phyloP scores from a whole-genome alignment of 208 protist species.

The Leptomonas pyrrhocoris region DNA sequence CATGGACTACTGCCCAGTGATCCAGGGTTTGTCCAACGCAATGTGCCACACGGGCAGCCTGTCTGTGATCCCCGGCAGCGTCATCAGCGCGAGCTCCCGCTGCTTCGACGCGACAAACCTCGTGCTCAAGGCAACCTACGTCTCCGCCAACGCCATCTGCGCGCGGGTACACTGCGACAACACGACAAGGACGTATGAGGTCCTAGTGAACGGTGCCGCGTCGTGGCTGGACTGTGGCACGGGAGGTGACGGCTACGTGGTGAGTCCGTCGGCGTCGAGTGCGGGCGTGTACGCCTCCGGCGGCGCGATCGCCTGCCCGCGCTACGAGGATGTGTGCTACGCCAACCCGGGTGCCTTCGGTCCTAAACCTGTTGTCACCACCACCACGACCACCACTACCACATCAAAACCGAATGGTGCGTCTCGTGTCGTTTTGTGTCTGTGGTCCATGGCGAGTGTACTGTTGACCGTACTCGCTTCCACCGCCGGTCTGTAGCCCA shows the following conservation, averaged over 20 bases:
- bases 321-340: slow-evolving; percentile 47
- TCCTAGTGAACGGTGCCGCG: slow-evolving; percentile 23
- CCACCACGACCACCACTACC: neutral
- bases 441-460: neutral
- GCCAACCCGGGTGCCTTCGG: slow-evolving; percentile 10
- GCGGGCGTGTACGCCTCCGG: slow-evolving; percentile 5
- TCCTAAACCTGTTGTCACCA: neutral
- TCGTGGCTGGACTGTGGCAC: slow-evolving; percentile 20
- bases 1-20: slow-evolving; percentile 66
- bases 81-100: neutral
- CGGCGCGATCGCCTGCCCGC: slow-evolving; percentile 44
- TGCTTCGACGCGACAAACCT: slow-evolving; percentile 13
- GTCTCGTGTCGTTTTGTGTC: too few species aligned
- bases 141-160: slow-evolving; percentile 13
- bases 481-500: too few species aligned
- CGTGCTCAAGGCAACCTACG: slow-evolving; percentile 4
- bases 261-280: slow-evolving; percentile 13
- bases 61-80: slow-evolving; percentile 22
- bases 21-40: slow-evolving; percentile 30
- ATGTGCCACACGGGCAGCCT: slow-evolving; percentile 16
- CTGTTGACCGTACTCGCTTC: neutral
- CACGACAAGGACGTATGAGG: slow-evolving; percentile 16
- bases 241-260: slow-evolving; percentile 9
- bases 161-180: slow-evolving; percentile 31
- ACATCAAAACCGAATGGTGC: neutral